Evolutionary conservation across 345 rosid species (phyloP), one percentile per base, ranked within the genome.

Genomic region (Dipteronia dyeriana): DNA sequence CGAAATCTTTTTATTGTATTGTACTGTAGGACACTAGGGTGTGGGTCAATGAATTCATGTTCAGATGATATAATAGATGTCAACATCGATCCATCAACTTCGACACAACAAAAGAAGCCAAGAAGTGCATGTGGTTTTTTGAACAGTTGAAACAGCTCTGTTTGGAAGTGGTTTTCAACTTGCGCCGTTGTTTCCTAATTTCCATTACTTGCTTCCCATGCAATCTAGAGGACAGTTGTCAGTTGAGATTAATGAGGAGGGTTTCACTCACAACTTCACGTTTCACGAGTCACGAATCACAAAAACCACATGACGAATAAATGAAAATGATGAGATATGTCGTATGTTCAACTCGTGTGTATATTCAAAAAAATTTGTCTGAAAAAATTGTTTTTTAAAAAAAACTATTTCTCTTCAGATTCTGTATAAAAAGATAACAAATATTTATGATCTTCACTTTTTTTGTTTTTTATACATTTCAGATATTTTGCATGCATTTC

Each of bases 151-250:
- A 83, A 79, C 85, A 79, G n/a, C 77, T 45, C 74, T 70, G 3
- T 68, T 59, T 59, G 29, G 22, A 62, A n/a, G 66, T 31, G 82
- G 86, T 80, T 76, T 81, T 59, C 39, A 2, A 56, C 75, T 25
- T 38, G 64, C 87, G 86, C 87, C 86, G 82, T 76, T 79, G 84
- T 81, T 84, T 81, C 77, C 67, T 16, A 34, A 34, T 34, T 7
- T 13, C 47, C 39, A 60, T 56, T 53, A 70, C 74, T 70, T 53
- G 3, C 17, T 31, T 9, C 62, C 3, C 12, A 31, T 6, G 19
- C 8, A 49, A 53, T 4, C 17, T 5, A 16, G 2, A 53, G 57
- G n/a, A 53, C n/a, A 53, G 57, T 53, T 14, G 57, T 53, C 57
- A 2, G n/a, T 53, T 53, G 5, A 53, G 57, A 14, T 53, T 53